phyloP scores from a whole-genome alignment of 2,329 filamentous ascomycete genomes.

The Fusarium subglutinans region DNA sequence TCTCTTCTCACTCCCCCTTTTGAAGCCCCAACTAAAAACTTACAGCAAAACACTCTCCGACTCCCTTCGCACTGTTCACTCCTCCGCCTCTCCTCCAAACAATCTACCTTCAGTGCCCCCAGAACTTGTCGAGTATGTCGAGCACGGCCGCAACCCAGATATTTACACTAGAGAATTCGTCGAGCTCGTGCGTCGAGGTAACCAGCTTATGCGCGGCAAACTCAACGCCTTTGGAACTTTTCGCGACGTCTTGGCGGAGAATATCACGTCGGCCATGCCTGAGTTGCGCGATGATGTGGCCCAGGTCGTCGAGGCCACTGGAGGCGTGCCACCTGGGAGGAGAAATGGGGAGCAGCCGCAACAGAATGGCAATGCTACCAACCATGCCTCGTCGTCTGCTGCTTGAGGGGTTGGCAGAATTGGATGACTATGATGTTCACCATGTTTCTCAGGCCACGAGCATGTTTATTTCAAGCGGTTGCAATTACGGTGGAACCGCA shows the following conservation, averaged over 20 bases:
- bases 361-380: constrained; percentile 20
- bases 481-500: background rate
- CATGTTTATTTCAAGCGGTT: background rate
- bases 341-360: constrained; percentile 16
- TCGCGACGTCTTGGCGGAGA: constrained; percentile 68
- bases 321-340: constrained; percentile 40
- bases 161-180: constrained; percentile 80
- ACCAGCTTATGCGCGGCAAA: constrained; percentile 75
- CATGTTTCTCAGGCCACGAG: constrained; percentile 17
- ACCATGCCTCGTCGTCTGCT: constrained; percentile 8
- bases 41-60: constrained; percentile 52
- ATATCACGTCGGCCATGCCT: constrained; percentile 67
- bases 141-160: constrained; percentile 76
- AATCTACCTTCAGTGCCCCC: constrained; percentile 64
- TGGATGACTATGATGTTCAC: background rate
- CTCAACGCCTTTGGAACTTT: constrained; percentile 68
- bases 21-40: background rate
- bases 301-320: constrained; percentile 59
- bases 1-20: background rate
- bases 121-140: constrained; percentile 74
- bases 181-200: constrained; percentile 71
- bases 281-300: constrained; percentile 65
- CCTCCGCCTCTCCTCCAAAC: constrained; percentile 52
- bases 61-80: constrained; percentile 52
- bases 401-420: background rate